Base-by-base conservation (phyloP, 805 yeast genomes). In the Hanseniaspora meyeri region DNA sequence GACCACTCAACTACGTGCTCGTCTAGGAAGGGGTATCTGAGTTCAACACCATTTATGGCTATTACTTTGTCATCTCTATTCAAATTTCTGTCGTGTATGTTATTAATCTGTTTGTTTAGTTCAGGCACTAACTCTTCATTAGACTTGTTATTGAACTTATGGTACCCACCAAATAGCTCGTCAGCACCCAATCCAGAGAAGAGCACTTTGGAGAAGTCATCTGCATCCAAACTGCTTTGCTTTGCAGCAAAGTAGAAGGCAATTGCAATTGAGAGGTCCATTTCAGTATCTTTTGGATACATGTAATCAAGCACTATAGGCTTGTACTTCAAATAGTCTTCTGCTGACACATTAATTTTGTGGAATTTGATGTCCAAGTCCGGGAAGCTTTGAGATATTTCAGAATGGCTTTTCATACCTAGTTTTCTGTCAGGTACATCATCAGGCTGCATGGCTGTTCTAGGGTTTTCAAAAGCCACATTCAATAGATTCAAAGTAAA, bases 171-270 rank as follows among this genome's bases (percentile, higher is more conserved):
- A 72, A 86, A 90, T 19, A 93, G 70, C 68, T 93, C 99, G 70
- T 93, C 99, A 0, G 98, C 98, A 1, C 99, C 99, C 12, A 93
- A 73, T 0, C 99, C 99, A 55, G 96, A 87, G 38, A 93, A 72
- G 9, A 93, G 67, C 0, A 93, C 95, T 61, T 80, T 78, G 9
- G 88, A 77, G 62, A 82, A 84, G 4, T 49, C 31, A 17, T 62
- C 54, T 3, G n/a, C 43, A 1, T 57, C 51, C 17, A 63, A 58
- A 0, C 84, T 81, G 9, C 60, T 51, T 9, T 85, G 86, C 59
- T 79, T 73, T 1, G 95, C 77, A 0, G 97, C 97, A 71, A 89
- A 93, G 66, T 83, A 89, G 64, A 93, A 93, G 0, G 99, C 98
- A 59, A 91, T 80, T 1, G 97, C 97, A 52, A 93, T 93, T 0